phyloP scores from a whole-genome alignment of 1,284 basidiomycete species.

The Phaffia rhodozyma region DNA sequence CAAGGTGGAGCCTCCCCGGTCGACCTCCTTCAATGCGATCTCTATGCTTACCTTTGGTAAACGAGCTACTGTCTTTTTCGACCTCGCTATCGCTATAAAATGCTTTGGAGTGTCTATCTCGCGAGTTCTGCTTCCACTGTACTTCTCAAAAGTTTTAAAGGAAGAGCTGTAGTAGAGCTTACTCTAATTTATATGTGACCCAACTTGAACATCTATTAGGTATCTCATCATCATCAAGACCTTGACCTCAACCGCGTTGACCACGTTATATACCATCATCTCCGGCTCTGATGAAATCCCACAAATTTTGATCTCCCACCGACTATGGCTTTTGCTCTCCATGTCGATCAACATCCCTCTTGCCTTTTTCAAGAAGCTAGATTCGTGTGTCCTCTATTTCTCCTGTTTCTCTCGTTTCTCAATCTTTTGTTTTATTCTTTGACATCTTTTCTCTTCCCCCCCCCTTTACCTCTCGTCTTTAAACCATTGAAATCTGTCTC shows the following conservation, averaged over 20 bases:
- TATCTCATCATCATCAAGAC: conserved; percentile 87
- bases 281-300: background rate
- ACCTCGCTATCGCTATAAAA: conserved; percentile 88
- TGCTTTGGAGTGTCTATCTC: conserved; percentile 77
- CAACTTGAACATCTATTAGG: conserved; percentile 45
- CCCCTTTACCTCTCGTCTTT: background rate
- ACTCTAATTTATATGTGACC: too few relatives aligned
- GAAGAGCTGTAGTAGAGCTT: too few relatives aligned
- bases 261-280: conserved; percentile 45
- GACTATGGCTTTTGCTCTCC: conserved; percentile 69
- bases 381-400: conserved; percentile 33
- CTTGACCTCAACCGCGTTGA: conserved; percentile 77
- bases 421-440: background rate
- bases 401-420: background rate
- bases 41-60: conserved; percentile 15
- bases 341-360: conserved; percentile 78
- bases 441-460: background rate
- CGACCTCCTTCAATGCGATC: conserved; percentile 77
- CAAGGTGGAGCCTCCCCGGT: conserved; percentile 46
- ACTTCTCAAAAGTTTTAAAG: too few relatives aligned
- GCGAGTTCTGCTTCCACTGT: too few relatives aligned
- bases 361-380: conserved; percentile 69
- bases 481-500: background rate
- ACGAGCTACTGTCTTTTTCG: conserved; percentile 64
- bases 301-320: conserved; percentile 49